phyloP scores from a whole-genome alignment of 257 asterid genomes.

The Scutellaria galericulata region DNA sequence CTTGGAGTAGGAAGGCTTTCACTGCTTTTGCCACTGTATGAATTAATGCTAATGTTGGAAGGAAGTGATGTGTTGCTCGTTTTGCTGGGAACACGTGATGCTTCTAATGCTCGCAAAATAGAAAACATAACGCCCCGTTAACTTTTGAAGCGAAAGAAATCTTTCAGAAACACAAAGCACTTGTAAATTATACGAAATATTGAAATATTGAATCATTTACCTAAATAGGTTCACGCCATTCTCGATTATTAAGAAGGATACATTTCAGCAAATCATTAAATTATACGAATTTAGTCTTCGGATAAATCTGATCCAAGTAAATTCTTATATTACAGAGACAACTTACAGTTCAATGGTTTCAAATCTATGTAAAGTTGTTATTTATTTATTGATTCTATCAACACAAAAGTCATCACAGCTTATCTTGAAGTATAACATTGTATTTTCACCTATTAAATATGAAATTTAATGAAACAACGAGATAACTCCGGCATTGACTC shows the following conservation, averaged over 20 bases:
- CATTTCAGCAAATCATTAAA: too few relatives aligned
- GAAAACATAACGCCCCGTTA: constrained; percentile 8
- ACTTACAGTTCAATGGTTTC: too few relatives aligned
- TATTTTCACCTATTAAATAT: background rate
- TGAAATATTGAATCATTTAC: background rate
- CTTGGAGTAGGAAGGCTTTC: constrained; percentile 84
- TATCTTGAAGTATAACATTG: constrained; percentile 18
- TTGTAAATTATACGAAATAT: too few relatives aligned
- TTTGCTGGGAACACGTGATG: constrained; percentile 54
- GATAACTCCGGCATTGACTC: constrained; percentile 18
- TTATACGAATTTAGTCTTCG: background rate
- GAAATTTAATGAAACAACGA: background rate
- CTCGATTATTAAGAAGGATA: background rate
- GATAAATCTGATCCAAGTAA: too few relatives aligned
- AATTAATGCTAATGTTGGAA: constrained; percentile 59
- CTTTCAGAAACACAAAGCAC: constrained; percentile 1
- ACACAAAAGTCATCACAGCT: background rate
- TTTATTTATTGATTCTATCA: background rate
- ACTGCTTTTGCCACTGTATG: constrained; percentile 63
- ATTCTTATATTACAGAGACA: too few relatives aligned
- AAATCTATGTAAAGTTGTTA: background rate
- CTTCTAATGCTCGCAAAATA: constrained; percentile 48
- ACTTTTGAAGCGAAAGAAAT: constrained; percentile 14
- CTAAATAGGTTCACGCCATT: background rate
- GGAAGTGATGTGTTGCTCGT: constrained; percentile 52